These are phyloP conservation scores for Sonneratia caseolaris DNA, from an alignment of 345 rosid genomes.

Conservation along the genomic window DNA sequence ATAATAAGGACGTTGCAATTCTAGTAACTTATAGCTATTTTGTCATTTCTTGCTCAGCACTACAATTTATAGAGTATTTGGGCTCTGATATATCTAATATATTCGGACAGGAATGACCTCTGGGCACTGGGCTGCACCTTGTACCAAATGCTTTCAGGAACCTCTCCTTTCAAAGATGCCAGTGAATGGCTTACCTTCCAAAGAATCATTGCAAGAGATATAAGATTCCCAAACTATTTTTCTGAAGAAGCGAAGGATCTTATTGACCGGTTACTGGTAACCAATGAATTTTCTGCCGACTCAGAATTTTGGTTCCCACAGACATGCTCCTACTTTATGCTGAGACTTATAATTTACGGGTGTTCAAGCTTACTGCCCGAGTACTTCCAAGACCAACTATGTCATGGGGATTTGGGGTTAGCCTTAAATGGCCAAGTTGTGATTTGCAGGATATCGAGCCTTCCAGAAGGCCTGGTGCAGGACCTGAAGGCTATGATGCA, in stretches of 20 bases:
- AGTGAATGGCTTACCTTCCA: conserved; percentile 99
- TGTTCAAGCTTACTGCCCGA: background rate
- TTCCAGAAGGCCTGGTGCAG: conserved; percentile 86
- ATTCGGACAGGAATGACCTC: conserved; percentile 81
- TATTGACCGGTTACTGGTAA: conserved; percentile 75
- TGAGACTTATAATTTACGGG: background rate
- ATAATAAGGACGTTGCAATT: background rate
- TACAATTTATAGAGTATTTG: background rate
- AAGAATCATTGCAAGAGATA: conserved; percentile 86
- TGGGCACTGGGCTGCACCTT: conserved; percentile 99
- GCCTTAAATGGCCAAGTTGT: background rate
- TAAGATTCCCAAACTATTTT: conserved; percentile 83
- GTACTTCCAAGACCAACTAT: background rate
- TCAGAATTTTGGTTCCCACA: background rate
- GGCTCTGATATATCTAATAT: conserved; percentile 12
- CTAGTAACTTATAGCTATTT: background rate
- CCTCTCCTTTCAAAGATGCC: conserved; percentile 94
- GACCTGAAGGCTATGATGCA: conserved; percentile 69
- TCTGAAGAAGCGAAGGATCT: conserved; percentile 83
- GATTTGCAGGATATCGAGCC: conserved; percentile 71
- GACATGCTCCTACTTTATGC: background rate
- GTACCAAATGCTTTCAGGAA: conserved; percentile 99
- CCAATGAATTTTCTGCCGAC: conserved; percentile 17
- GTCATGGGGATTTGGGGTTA: background rate
- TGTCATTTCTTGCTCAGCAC: background rate